These are phyloP conservation scores for Lolium perenne DNA, from an alignment of 176 grass and related monocot genomes.

Conservation along the genomic window DNA sequence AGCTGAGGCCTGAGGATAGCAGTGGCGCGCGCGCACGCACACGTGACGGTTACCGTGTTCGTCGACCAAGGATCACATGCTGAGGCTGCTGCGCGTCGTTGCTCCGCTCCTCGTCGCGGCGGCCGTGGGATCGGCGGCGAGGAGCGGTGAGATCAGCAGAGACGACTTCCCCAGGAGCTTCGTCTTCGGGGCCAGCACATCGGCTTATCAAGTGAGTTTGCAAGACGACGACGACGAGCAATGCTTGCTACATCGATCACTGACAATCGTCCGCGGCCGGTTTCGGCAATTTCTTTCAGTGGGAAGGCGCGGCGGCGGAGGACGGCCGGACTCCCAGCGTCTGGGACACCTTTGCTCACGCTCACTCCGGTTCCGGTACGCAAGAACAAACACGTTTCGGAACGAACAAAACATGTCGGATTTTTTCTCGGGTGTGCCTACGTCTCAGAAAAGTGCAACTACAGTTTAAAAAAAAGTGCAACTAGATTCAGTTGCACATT, in stretches of 20 bases:
- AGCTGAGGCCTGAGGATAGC: no score
- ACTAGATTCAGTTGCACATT: no score
- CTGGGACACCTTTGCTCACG: constrained; percentile 20
- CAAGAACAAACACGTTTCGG: no score
- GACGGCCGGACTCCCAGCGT: constrained; percentile 15
- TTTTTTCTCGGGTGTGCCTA: no score
- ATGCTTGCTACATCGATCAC: background rate
- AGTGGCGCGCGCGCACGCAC: background rate
- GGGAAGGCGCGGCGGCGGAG: constrained; percentile 22
- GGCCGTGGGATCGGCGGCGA: background rate
- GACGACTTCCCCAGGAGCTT: constrained; percentile 19
- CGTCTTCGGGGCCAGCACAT: constrained; percentile 11
- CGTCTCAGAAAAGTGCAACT: no score
- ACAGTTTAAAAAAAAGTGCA: no score
- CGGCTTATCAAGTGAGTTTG: constrained; percentile 24
- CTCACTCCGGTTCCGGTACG: constrained; percentile 1
- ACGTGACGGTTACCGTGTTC: background rate
- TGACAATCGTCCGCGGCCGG: background rate
- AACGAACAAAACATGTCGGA: no score
- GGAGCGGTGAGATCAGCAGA: constrained; percentile 12
- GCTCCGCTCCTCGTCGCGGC: constrained; percentile 11
- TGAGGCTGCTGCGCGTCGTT: background rate
- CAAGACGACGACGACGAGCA: background rate
- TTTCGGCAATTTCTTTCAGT: background rate
- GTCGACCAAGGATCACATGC: background rate